These are phyloP conservation scores for Macrotyloma uniflorum DNA, from an alignment of 306 rosid genomes.

Conservation along the genomic window DNA sequence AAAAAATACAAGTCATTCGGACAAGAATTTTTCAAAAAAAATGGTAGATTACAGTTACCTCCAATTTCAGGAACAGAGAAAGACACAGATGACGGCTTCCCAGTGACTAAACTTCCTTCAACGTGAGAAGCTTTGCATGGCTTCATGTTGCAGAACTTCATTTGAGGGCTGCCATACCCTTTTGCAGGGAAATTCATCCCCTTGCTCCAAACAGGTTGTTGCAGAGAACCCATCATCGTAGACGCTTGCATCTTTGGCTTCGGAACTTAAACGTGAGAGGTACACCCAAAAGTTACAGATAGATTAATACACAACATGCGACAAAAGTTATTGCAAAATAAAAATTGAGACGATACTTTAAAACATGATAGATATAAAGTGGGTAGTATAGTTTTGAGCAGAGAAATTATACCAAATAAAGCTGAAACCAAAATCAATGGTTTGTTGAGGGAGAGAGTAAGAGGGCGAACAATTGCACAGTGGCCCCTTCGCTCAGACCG, in stretches of 20 bases:
- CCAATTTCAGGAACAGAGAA: slow-evolving; percentile 59
- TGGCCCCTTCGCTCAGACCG: not conserved
- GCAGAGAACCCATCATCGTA: slow-evolving; percentile 67
- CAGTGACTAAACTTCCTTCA: slow-evolving; percentile 62
- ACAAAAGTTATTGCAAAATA: not conserved
- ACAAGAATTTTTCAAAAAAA: not conserved
- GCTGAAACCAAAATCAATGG: not conserved
- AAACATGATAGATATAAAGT: not conserved
- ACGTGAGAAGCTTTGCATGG: slow-evolving; percentile 51
- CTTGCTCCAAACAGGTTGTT: slow-evolving; percentile 60
- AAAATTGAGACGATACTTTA: not conserved
- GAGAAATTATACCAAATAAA: not conserved
- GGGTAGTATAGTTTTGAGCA: not conserved
- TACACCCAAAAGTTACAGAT: not conserved
- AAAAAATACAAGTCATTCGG: not conserved
- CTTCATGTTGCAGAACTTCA: slow-evolving; percentile 44
- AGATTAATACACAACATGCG: not conserved
- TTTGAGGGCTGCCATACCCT: slow-evolving; percentile 41
- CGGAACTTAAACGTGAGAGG: not conserved
- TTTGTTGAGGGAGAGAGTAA: not conserved
- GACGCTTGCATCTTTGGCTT: slow-evolving; percentile 61
- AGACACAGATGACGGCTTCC: slow-evolving; percentile 53
- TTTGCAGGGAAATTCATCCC: slow-evolving; percentile 44
- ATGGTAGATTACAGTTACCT: slow-evolving; percentile 46
- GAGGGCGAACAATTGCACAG: not conserved